Base-by-base conservation (phyloP, 75 land plant species). In the Isoetes taiwanensis region DNA sequence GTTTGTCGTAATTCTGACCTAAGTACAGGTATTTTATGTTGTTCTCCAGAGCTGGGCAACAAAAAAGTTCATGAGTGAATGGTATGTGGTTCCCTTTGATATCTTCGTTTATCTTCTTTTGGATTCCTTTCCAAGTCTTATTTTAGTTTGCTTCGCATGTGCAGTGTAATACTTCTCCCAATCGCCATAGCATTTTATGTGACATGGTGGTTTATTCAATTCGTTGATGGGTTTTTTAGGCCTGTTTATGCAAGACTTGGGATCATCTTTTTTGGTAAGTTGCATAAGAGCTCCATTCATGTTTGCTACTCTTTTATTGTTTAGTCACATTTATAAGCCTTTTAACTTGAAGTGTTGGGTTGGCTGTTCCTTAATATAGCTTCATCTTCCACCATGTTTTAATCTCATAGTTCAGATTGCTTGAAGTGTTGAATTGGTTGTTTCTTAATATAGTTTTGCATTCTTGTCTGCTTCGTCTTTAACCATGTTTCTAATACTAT, bases 61-160 rank as follows among this genome's bases (percentile, higher is more conserved):
- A 41, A 87, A 87, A 35, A 87, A 87, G 61, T 87, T 87, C 68
- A 86, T 86, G 89, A 84, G 90, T 30, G 93, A 89, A 73, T 84
- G 83, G 91, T 86, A 57, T 41, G 62, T 43, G 10, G 28, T 31
- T 48, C 23, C 50, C 1, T 17, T 4, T 26, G 14, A 26, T 56
- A 56, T 32, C 41, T 28, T 30, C 16, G 20, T 9, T 9, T 16
- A 56, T 9, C 14, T 48, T 16, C n/a, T 14, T 48, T 48, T 48
- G 6, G 8, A 14, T 11, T 10, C 11, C 11, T 28, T 27, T 56
- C 20, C 30, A 27, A 9, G 8, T 27, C 37, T 21, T 27, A 25
- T 26, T 14, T 6, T 12, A 27, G 30, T 56, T 3, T 24, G 19
- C 17, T 46, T 61, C 27, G 1, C 2, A 2, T 62, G 60, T 74